phyloP scores from a whole-genome alignment of 148 eudicot species.

The Arbutus unedo region DNA sequence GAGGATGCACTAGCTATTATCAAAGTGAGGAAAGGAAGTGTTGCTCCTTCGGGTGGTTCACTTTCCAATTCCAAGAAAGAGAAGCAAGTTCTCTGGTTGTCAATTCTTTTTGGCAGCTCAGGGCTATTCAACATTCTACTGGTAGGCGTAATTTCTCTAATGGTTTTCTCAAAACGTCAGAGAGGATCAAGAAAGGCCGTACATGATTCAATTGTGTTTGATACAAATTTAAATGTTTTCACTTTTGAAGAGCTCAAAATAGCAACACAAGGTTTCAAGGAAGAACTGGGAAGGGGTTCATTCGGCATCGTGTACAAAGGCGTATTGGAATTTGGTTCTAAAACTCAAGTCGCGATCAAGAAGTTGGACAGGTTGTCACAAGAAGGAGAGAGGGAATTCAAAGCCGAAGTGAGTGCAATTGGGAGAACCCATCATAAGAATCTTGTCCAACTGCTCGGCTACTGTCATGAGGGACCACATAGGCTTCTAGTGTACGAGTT shows the following conservation, averaged over 20 bases:
- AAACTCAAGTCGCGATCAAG: constrained; percentile 13
- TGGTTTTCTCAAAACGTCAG: neutral
- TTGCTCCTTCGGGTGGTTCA: neutral
- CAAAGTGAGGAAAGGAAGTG: neutral
- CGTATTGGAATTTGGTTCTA: neutral
- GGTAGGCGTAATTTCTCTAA: neutral
- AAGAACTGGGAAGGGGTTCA: constrained; percentile 24
- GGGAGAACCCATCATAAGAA: constrained; percentile 21
- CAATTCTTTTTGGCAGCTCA: neutral
- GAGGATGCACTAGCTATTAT: neutral
- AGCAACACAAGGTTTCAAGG: constrained; percentile 19
- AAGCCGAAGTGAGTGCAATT: constrained; percentile 20
- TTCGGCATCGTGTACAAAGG: constrained; percentile 23
- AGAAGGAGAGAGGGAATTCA: constrained; percentile 19
- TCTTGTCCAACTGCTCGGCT: constrained; percentile 17
- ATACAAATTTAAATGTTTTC: constrained; percentile 10
- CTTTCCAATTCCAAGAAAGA: neutral
- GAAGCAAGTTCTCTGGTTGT: neutral
- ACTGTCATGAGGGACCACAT: constrained; percentile 16
- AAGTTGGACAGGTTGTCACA: constrained; percentile 16
- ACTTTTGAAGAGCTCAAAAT: constrained; percentile 15
- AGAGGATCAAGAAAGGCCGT: neutral
- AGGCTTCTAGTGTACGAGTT: constrained; percentile 18
- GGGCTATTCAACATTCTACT: constrained; percentile 1
- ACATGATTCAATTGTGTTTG: neutral